Base-by-base conservation (phyloP, 345 rosid species). In the Stellera chamaejasme region DNA sequence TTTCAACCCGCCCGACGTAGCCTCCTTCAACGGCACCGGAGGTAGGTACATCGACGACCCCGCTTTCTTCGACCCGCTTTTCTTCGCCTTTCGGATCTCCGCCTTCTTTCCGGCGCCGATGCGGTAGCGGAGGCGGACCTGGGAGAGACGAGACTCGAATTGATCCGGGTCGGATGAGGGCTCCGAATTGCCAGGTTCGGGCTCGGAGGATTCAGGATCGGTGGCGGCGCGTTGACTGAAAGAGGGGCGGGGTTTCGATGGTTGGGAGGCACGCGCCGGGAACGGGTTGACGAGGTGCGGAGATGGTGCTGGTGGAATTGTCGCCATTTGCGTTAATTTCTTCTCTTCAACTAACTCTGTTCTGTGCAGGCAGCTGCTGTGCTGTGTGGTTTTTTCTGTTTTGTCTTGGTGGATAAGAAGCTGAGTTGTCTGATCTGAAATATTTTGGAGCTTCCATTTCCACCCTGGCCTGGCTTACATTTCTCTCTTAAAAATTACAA, bases 71-170 rank as follows among this genome's bases (percentile, higher is more conserved):
- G 56, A 1, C 81, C 87, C 62, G 4, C 52, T 12, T 62, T 82
- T 86, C 81, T 67, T 86, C 8, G 80, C 66, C 62, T 89, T 89
- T 44, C 94, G 79, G 43, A 60, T 58, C 63, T 92, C 89, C 49
- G 97, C 99, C 61, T 93, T 93, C 77, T 84, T 93, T 0, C 97
- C 99, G 8, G 77, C 69, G 2, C 91, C 96, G 58, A 79, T 81
- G 36, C 94, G 75, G 75, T 82, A 84, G 8, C 79, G 79, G 73
- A 77, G 72, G 6, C 95, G 69, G 65, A 83, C 74, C 57, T 66
- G 78, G 3, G 94, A 75, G 67, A 92, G 83, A 39, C 96, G 91
- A 5, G 75, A 69, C 55, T 88, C 94, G 74, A 88, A 92, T 5
- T 62, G 57, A 28, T 79, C 90, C 51, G 77, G 36, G 39, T 56